Evolutionary conservation across 176 grass and related monocot genomes (phyloP), one percentile per base, ranked within the genome.

Genomic region (Triticum monococcum): DNA sequence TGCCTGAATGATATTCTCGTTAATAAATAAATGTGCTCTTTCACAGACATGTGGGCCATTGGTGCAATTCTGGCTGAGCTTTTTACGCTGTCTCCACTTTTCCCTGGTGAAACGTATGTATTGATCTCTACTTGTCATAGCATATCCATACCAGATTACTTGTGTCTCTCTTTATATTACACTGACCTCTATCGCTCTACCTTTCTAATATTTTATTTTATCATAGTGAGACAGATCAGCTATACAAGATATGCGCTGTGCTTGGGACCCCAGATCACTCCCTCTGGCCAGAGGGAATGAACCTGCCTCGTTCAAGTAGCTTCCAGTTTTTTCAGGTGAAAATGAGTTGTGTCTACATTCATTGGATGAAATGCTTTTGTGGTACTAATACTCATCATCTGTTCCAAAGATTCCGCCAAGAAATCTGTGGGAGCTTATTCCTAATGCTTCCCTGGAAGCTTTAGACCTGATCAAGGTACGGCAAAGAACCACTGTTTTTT

Each of bases 41-140:
- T 72, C 75, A 66, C 90, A 98, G 95, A 95, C 56, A 90, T 98
- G 87, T 98, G 95, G 95, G 93, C 95, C 26, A 81, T 98, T 72
- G 95, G 95, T 84, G 93, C 93, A 25, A 98, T 98, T 87, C 87
- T 98, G 71, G 93, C 95, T 38, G 95, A 98, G 87, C 95, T 98
- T 52, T 98, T 92, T 40, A 91, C 89, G 66, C 43, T 87, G 72
- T 88, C 89, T 73, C 95, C 95, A 11, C 95, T 98, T 88, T 95
- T 98, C 48, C 95, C 95, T 93, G 95, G 95, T 81, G 93, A 91
- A 87, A 95, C 87, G 95, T 98, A 80, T 64, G 46, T 79, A 40
- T 54, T 50, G 10, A 56, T 25, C 32, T 59, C 5, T 72, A 72
- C 35, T n/a, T 48, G 52, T 79, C 18, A 56, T 40, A 61, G 5